Conservation (phyloP, 2,329 filamentous ascomycete species). For the Paecilomyces formosus region DNA sequence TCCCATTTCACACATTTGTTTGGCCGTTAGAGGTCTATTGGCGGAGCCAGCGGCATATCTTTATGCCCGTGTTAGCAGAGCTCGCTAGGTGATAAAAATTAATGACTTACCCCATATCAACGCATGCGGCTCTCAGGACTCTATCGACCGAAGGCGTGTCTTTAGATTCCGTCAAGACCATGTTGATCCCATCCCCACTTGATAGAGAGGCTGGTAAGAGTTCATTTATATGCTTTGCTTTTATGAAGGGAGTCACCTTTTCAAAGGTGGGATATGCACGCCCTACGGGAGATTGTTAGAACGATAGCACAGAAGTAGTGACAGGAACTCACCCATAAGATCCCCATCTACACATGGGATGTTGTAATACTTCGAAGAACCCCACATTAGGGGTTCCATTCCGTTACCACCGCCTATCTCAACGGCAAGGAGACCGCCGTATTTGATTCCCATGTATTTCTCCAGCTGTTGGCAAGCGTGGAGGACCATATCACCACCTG, state of each 20-base stretch:
- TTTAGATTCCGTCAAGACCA: slow-evolving; percentile 13
- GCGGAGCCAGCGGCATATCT: slow-evolving; percentile 3
- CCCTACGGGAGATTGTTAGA: not conserved
- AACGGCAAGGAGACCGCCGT: slow-evolving; percentile 26
- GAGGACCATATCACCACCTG: slow-evolving; percentile 17
- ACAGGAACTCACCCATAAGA: slow-evolving; percentile 42
- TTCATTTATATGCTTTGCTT: slow-evolving; percentile 22
- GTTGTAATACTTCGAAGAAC: slow-evolving; percentile 19
- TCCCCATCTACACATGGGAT: slow-evolving; percentile 39
- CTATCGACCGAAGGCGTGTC: slow-evolving; percentile 1
- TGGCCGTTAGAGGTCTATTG: slow-evolving; percentile 32
- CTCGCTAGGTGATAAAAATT: not conserved
- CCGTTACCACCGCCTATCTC: slow-evolving; percentile 35
- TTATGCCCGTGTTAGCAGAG: not conserved
- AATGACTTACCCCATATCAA: slow-evolving; percentile 9
- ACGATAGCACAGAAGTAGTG: slow-evolving; percentile 32
- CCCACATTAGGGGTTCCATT: slow-evolving; percentile 29
- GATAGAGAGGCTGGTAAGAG: not conserved
- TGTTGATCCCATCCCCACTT: slow-evolving; percentile 8
- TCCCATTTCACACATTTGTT: slow-evolving; percentile 45
- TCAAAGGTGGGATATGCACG: slow-evolving; percentile 8
- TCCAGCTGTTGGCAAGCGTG: slow-evolving; percentile 31
- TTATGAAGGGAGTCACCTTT: slow-evolving; percentile 13
- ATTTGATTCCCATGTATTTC: slow-evolving; percentile 22
- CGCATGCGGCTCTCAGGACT: not conserved